Evolutionary conservation across 73 alveolate species (phyloP), one percentile per base, ranked within the genome.

Genomic region (Blepharisma stoltei): DNA sequence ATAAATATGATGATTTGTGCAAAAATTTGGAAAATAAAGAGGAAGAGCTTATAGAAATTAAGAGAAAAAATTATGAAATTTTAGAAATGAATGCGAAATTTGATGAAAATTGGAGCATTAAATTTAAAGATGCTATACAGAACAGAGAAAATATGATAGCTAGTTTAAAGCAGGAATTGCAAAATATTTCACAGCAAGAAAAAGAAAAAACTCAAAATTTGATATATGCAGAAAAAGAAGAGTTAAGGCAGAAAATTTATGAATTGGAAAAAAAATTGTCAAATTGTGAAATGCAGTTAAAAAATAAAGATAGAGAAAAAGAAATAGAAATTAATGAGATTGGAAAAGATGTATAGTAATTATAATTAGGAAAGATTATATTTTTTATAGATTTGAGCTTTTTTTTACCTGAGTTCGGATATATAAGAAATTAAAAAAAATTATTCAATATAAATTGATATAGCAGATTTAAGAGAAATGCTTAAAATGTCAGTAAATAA

Each of bases 401-500:
- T n/a, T n/a, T n/a, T n/a, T n/a, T n/a, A n/a, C n/a, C n/a, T n/a
- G n/a, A n/a, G n/a, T n/a, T n/a, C n/a, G n/a, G n/a, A n/a, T n/a
- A n/a, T n/a, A n/a, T n/a, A n/a, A n/a, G n/a, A n/a, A n/a, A n/a
- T n/a, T n/a, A n/a, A n/a, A n/a, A n/a, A n/a, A n/a, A n/a, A n/a
- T n/a, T n/a, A n/a, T n/a, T n/a, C n/a, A n/a, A n/a, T n/a, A 14
- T 53, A 7, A 54, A 52, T 32, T 71, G 71, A n/a, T 67, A n/a
- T n/a, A 5, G 47, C 77, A 23, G 90, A 86, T 43, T 41, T 78
- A 54, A 86, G 68, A 70, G 88, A 82, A 70, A 80, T 86, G 46
- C 73, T 86, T 5, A 45, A 86, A 67, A n/a, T 86, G 75, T 77
- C 86, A 6, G 73, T 71, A 4, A 79, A 86, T 9, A 60, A 76